Percentiles rank a stretch among this genome's conserved stretches.
phyloP scores from a whole-genome alignment of 2,329 filamentous ascomycete species.

The Chrysoporthe austroafricana region DNA sequence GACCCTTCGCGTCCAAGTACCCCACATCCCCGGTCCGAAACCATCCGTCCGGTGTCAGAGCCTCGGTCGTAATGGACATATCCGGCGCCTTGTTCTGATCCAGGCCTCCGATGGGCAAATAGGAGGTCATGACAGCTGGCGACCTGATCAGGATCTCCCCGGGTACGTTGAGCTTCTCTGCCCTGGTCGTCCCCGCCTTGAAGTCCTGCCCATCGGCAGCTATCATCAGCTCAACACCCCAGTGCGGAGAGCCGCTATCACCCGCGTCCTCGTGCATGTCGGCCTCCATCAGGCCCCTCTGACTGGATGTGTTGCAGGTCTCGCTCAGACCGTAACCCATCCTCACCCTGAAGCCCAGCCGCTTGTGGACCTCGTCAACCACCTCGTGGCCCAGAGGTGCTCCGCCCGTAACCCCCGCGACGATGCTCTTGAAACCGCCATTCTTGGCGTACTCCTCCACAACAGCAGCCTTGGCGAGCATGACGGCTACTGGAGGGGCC shows the following conservation, averaged over 20 bases:
- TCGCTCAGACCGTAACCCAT: constrained; percentile 81
- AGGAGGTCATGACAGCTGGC: constrained; percentile 69
- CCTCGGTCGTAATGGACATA: constrained; percentile 43
- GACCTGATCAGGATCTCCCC: constrained; percentile 70
- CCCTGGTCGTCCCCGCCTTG: constrained; percentile 38
- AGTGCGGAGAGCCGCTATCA: constrained; percentile 68
- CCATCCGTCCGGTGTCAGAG: constrained; percentile 62
- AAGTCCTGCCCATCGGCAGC: constrained; percentile 53
- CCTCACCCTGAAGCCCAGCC: constrained; percentile 52
- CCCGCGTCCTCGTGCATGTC: constrained; percentile 54
- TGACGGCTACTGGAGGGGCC: constrained; percentile 72
- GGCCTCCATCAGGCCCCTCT: constrained; percentile 56
- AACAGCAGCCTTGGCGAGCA: constrained; percentile 69
- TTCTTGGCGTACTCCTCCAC: constrained; percentile 61
- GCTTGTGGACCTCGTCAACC: constrained; percentile 62
- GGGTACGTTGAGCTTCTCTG: constrained; percentile 51
- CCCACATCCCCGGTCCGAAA: constrained; percentile 73
- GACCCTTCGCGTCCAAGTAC: constrained; percentile 56
- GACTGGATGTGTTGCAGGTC: constrained; percentile 65
- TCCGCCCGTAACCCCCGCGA: constrained; percentile 60
- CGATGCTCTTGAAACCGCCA: constrained; percentile 56
- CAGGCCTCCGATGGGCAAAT: constrained; percentile 61
- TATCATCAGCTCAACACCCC: constrained; percentile 66
- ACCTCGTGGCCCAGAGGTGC: constrained; percentile 64
- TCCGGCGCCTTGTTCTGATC: constrained; percentile 34